Base-by-base conservation (phyloP, 345 rosid genomes). In the Populus tremula region DNA sequence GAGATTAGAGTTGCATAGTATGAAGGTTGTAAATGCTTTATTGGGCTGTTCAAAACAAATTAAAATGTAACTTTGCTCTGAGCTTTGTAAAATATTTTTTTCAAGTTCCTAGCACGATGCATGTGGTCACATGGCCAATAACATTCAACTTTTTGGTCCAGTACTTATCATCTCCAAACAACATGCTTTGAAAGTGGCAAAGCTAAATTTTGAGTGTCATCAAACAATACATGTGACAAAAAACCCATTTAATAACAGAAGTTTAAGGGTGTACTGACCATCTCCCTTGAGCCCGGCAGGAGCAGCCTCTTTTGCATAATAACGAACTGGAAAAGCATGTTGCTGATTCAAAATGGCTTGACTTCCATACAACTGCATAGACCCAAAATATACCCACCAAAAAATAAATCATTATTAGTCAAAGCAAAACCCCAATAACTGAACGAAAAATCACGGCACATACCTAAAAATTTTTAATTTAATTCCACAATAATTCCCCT, bases 241-340 rank as follows among this genome's bases (percentile, higher is more conserved):
- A 31, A 23, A 9, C 23, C 8, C 10, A 68, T 31, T 78, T 50
- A 41, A 38, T 23, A n/a, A 16, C 20, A 23, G 21, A 35, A 23
- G 21, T 56, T 53, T n/a, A 9, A 2, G 49, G 45, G 79, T 36
- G 39, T 29, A 87, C 97, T 36, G 78, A 96, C 98, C 92, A 82
- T 93, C 99, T 88, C 99, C 99, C 83, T 88, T 91, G 31, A 88
- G 89, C 7, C 87, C 81, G 14, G 86, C 59, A 67, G 91, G 92
- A 78, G 92, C 89, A 83, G 97, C 90, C 83, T 86, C 92, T 76
- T 89, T 90, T 25, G 97, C 92, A 63, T 84, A 96, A 76, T 78
- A 91, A 23, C 98, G 96, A 25, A 91, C 87, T 4, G 91, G 87
- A 76, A 88, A 49, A 59, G 82, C 86, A 84, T 72, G 84, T 13